Conservation (phyloP, 108 stramenopile genomes). For the Nitzschia palea region DNA sequence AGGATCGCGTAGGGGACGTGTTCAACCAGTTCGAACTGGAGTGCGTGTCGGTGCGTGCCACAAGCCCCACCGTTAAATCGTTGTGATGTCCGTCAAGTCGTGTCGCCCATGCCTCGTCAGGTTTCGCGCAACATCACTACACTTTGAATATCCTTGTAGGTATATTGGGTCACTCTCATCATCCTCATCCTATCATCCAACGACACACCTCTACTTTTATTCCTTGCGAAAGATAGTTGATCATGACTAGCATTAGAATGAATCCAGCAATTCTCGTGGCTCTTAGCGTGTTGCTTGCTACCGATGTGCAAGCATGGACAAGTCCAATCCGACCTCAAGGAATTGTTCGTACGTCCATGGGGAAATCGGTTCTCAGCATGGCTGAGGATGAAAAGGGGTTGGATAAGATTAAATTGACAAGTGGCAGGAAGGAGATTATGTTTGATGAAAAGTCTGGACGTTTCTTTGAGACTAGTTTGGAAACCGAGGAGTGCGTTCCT, state of each 20-base stretch:
- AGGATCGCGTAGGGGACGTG: conserved; percentile 2
- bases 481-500: conserved; percentile 67
- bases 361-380: conserved; percentile 10
- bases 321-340: not conserved
- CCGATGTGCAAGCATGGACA: conserved; percentile 9
- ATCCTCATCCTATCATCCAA: too few relatives aligned
- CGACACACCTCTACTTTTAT: too few relatives aligned
- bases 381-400: conserved; percentile 5
- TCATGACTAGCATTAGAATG: conserved; percentile 1
- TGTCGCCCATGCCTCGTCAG: too few relatives aligned
- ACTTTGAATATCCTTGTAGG: too few relatives aligned
- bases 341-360: not conserved
- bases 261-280: conserved; percentile 9
- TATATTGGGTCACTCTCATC: too few relatives aligned
- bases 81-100: too few relatives aligned
- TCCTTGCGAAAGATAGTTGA: too few relatives aligned
- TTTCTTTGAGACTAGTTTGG: conserved; percentile 72
- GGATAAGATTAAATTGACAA: conserved; percentile 28
- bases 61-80: too few relatives aligned
- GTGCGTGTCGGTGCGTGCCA: too few relatives aligned
- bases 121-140: too few relatives aligned
- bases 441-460: conserved; percentile 73
- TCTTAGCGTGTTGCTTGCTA: conserved; percentile 1
- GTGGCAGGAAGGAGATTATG: conserved; percentile 62
- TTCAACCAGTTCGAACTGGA: conserved; percentile 1